These are phyloP conservation scores for Wickerhamomyces chambardii DNA, from an alignment of 805 yeast genomes.

Conservation along the genomic window DNA sequence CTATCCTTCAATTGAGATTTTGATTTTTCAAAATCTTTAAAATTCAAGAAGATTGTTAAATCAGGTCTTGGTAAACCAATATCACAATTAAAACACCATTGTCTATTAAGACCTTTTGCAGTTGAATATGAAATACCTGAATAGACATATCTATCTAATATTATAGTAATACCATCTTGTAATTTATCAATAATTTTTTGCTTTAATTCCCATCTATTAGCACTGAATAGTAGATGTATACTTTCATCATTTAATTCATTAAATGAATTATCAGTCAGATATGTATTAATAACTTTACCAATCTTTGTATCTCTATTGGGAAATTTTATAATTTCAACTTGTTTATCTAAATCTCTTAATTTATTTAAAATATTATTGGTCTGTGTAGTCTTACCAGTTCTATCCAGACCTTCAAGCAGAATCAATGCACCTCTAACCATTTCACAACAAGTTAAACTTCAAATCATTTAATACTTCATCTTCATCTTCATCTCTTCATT, in stretches of 20 bases:
- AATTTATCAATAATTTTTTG: constrained; percentile 35
- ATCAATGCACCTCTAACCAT: constrained; percentile 60
- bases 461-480: background rate
- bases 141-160: constrained; percentile 83
- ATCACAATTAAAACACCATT: constrained; percentile 83
- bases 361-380: constrained; percentile 29
- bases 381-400: constrained; percentile 94
- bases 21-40: constrained; percentile 29
- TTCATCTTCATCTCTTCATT: no score
- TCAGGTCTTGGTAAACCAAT: constrained; percentile 85
- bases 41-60: constrained; percentile 64
- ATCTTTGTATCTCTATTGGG: constrained; percentile 79
- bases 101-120: constrained; percentile 65
- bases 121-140: constrained; percentile 91
- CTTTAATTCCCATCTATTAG: constrained; percentile 88
- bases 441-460: background rate
- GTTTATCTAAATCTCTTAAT: constrained; percentile 20
- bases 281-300: constrained; percentile 71
- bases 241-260: constrained; percentile 58
- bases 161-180: constrained; percentile 44
- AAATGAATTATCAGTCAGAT: constrained; percentile 44
- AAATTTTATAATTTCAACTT: constrained; percentile 55
- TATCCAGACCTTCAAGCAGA: constrained; percentile 85
- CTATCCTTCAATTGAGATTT: constrained; percentile 32
- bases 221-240: constrained; percentile 81